Base-by-base conservation (phyloP, 2,329 filamentous ascomycete species). In the Magnaporthiopsis incrustans region DNA sequence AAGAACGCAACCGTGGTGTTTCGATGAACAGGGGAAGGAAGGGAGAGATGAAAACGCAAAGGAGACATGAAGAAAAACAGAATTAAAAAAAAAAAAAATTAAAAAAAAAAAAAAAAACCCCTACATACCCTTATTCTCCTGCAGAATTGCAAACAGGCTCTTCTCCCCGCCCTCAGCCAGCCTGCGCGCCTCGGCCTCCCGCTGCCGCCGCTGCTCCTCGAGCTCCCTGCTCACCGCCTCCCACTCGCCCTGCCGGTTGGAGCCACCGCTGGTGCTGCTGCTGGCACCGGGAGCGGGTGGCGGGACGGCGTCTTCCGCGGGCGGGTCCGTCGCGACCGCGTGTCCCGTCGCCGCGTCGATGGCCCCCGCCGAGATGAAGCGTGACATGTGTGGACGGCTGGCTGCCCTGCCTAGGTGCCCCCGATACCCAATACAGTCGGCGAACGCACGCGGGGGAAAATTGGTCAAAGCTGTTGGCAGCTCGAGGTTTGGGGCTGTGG, bases 41-140 rank as follows among this genome's bases (percentile, higher is more conserved):
- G n/a, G n/a, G n/a, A n/a, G n/a, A n/a, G n/a, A n/a, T n/a, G n/a
- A 22, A 53, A 61, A 63, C 30, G 62, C 35, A 27, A 57, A 12
- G 44, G 59, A 32, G 32, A 38, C 3, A 10, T 2, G 59, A n/a
- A 30, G 27, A 59, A 15, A 32, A 50, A 64, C 53, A 59, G 38
- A 11, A 18, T n/a, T n/a, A 63, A 58, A 38, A 4, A 30, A 25
- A 30, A 44, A 63, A 63, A 57, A 33, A 33, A 62, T 63, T 58
- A 32, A 33, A 61, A 58, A 50, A n/a, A 12, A n/a, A 12, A 8
- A 12, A 50, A 50, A n/a, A 50, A 2, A 44, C 12, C 2, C 1
- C 18, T 22, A 57, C 50, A 25, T 74, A 89, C 87, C 88, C 85
- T 93, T 94, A 75, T 95, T 95, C 58, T 88, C 90, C 76, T 94